A percentile compares a stretch with the other conserved stretches of the same genome.
These are phyloP conservation scores for Ceratocystis huliohia DNA, from an alignment of 2,329 filamentous ascomycete species.

Conservation along the genomic window DNA sequence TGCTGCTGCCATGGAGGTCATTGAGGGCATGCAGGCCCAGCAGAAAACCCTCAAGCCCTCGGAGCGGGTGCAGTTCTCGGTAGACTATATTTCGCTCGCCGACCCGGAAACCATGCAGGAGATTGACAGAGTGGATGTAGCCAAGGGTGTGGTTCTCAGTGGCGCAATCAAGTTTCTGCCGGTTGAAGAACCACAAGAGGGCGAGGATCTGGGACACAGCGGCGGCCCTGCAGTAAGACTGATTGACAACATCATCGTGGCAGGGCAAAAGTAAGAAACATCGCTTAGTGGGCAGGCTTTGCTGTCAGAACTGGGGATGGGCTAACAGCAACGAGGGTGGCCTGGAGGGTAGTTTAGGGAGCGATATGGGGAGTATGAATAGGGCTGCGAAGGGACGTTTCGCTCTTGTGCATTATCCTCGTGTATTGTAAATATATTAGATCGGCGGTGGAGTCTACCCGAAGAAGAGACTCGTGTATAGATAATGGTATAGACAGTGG, in stretches of 20 bases:
- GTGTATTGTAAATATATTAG: neutral
- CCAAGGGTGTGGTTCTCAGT: conserved; percentile 69
- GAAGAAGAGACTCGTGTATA: too few relatives aligned
- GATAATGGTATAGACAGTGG: too few relatives aligned
- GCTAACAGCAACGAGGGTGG: neutral
- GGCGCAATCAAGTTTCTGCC: conserved; percentile 84
- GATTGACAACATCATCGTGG: conserved; percentile 83
- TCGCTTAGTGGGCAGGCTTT: neutral
- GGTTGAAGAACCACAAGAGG: conserved; percentile 54
- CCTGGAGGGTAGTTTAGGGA: too few relatives aligned
- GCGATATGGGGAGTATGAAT: too few relatives aligned
- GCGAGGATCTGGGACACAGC: conserved; percentile 62
- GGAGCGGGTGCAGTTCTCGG: conserved; percentile 59
- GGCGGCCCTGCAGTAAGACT: conserved; percentile 67
- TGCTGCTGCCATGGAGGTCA: conserved; percentile 51
- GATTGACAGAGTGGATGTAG: conserved; percentile 54
- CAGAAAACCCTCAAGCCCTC: conserved; percentile 49
- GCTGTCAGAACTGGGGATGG: neutral
- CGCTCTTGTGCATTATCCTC: neutral
- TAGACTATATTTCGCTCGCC: conserved; percentile 86
- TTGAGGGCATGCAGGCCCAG: conserved; percentile 41
- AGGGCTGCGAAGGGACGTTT: too few relatives aligned
- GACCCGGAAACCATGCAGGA: conserved; percentile 77
- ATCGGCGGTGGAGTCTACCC: too few relatives aligned
- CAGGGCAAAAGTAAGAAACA: conserved; percentile 27